A percentile compares a stretch with the other conserved stretches of the same genome.
phyloP scores from a whole-genome alignment of 495 filamentous ascomycete genomes.

The Daldinia vernicosa region DNA sequence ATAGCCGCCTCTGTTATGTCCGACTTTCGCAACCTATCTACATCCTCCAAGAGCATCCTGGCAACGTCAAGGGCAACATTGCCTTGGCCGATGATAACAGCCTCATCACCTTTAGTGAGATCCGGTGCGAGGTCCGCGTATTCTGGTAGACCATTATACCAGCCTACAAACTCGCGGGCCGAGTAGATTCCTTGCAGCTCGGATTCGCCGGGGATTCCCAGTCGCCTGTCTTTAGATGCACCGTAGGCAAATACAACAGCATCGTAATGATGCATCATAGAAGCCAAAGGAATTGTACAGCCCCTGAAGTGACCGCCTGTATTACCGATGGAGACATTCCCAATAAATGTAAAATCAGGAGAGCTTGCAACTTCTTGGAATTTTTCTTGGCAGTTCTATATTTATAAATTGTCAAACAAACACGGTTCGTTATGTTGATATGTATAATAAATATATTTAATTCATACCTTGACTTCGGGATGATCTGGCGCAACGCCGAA shows the following conservation, averaged over 20 bases:
- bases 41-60: slow-evolving; percentile 78
- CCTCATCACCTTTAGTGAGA: slow-evolving; percentile 80
- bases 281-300: slow-evolving; percentile 69
- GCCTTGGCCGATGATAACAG: slow-evolving; percentile 90
- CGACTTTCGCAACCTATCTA: slow-evolving; percentile 77
- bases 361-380: slow-evolving; percentile 87
- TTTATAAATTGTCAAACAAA: slow-evolving; percentile 5
- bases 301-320: slow-evolving; percentile 51
- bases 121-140: slow-evolving; percentile 79
- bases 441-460: not conserved
- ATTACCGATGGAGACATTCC: slow-evolving; percentile 83
- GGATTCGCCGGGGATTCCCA: slow-evolving; percentile 85
- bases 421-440: not conserved
- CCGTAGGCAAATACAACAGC: slow-evolving; percentile 94
- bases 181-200: slow-evolving; percentile 78
- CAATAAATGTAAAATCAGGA: slow-evolving; percentile 87
- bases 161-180: slow-evolving; percentile 93
- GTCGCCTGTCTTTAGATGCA: slow-evolving; percentile 78
- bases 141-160: slow-evolving; percentile 96
- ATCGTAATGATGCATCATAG: slow-evolving; percentile 84
- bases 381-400: slow-evolving; percentile 91
- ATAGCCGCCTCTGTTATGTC: slow-evolving; percentile 89
- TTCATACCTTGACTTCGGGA: slow-evolving; percentile 90
- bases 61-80: slow-evolving; percentile 97
- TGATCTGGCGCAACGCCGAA: slow-evolving; percentile 98